Conservation (phyloP, 495 filamentous ascomycete species). For the Aspergillus bridgeri region DNA sequence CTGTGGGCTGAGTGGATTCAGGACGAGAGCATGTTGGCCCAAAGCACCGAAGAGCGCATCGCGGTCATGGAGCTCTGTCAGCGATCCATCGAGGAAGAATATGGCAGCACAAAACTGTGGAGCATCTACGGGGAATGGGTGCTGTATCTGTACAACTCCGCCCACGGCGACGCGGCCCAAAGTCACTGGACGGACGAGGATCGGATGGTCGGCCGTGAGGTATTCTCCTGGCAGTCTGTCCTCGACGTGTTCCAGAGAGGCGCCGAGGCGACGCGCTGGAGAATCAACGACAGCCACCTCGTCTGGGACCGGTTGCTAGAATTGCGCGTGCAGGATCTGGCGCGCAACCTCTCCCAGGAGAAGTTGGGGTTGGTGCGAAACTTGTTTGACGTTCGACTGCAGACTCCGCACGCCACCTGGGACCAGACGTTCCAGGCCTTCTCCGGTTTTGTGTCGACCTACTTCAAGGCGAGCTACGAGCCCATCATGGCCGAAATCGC, state of each 20-base stretch:
- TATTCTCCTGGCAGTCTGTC: constrained; percentile 75
- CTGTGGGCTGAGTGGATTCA: constrained; percentile 63
- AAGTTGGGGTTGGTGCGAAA: constrained; percentile 62
- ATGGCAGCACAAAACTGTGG: constrained; percentile 83
- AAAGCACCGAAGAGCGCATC: constrained; percentile 60
- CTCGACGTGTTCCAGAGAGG: constrained; percentile 77
- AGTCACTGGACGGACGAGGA: constrained; percentile 75
- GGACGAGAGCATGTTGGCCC: constrained; percentile 60
- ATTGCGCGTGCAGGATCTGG: constrained; percentile 58
- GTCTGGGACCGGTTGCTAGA: constrained; percentile 83
- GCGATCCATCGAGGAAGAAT: constrained; percentile 76
- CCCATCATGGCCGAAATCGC: constrained; percentile 70
- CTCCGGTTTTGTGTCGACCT: constrained; percentile 74
- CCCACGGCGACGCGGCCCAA: constrained; percentile 55
- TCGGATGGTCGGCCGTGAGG: constrained; percentile 64
- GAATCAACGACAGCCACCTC: constrained; percentile 77
- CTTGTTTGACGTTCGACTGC: constrained; percentile 70
- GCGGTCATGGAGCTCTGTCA: constrained; percentile 80
- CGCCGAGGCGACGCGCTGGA: constrained; percentile 72
- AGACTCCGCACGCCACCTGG: constrained; percentile 79
- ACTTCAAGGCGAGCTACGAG: constrained; percentile 74
- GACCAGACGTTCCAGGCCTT: constrained; percentile 79
- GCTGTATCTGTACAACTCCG: constrained; percentile 62
- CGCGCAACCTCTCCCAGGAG: constrained; percentile 51
- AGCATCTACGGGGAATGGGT: constrained; percentile 84